Evolutionary conservation across 805 yeast species (phyloP).

Genomic region (Metschnikowia lachancei): DNA sequence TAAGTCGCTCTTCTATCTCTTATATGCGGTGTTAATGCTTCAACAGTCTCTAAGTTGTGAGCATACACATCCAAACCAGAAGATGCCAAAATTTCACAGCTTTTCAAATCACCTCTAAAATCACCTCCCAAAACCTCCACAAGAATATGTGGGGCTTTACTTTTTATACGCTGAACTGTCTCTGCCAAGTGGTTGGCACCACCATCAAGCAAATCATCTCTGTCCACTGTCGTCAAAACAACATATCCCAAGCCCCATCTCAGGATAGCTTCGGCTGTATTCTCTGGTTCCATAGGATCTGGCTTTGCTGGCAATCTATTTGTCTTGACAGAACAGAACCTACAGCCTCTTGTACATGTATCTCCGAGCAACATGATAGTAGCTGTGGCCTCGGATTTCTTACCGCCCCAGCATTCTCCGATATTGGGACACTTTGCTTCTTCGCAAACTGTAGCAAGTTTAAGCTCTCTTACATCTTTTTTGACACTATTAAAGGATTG

Average conservation of each 20-base stretch:
- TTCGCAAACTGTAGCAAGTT: conserved; percentile 93
- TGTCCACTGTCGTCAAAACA: conserved; percentile 93
- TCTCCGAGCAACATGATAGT: conserved; percentile 98
- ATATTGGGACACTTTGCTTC: conserved; percentile 99
- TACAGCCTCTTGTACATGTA: conserved; percentile 98
- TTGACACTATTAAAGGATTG: conserved; percentile 75
- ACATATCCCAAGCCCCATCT: conserved; percentile 99
- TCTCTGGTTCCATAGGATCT: conserved; percentile 95
- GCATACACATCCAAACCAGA: conserved; percentile 96
- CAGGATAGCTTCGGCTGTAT: conserved; percentile 94
- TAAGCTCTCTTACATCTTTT: conserved; percentile 81
- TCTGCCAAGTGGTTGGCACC: conserved; percentile 89
- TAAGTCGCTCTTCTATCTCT: conserved; percentile 97
- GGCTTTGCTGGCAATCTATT: conserved; percentile 81
- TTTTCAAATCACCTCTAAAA: conserved; percentile 83
- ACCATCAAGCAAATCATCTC: conserved; percentile 92
- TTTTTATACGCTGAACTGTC: conserved; percentile 80
- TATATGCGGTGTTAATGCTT: conserved; percentile 87
- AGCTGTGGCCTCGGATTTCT: conserved; percentile 89
- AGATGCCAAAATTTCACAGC: conserved; percentile 74
- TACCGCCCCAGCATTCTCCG: conserved; percentile 99
- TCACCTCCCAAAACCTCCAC: conserved; percentile 96
- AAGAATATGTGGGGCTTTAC: conserved; percentile 83
- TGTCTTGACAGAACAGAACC: conserved; percentile 96
- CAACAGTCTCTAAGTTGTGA: conserved; percentile 95